phyloP scores from a whole-genome alignment of 176 grass and related monocot species.

The Tillandsia leiboldiana region DNA sequence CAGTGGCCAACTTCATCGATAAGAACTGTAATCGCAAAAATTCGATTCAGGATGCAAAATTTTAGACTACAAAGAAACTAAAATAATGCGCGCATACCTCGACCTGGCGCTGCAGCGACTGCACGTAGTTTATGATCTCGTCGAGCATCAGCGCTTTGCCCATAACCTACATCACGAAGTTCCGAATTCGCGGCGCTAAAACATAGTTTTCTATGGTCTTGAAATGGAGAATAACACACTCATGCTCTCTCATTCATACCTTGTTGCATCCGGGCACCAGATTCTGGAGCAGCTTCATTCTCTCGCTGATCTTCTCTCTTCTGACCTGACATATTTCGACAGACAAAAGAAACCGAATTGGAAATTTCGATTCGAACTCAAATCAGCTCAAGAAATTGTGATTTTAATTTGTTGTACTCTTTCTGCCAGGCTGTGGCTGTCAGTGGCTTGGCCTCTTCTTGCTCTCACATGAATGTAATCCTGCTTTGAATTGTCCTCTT shows the following conservation, averaged over 20 bases:
- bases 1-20: conserved; percentile 59
- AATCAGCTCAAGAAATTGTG: neutral
- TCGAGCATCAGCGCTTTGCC: conserved; percentile 77
- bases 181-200: neutral
- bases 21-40: conserved; percentile 32
- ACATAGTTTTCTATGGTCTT: neutral
- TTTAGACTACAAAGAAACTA: neutral
- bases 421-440: conserved; percentile 67
- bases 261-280: conserved; percentile 79
- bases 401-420: conserved; percentile 25
- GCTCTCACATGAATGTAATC: conserved; percentile 64
- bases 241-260: conserved; percentile 19
- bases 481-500: conserved; percentile 21
- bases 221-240: neutral
- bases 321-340: conserved; percentile 43
- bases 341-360: conserved; percentile 7
- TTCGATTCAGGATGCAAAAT: conserved; percentile 6
- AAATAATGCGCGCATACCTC: conserved; percentile 25
- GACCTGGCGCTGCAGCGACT: conserved; percentile 59
- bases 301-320: conserved; percentile 79
- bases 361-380: neutral
- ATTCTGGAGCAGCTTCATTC: conserved; percentile 82
- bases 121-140: conserved; percentile 79
- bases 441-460: conserved; percentile 60
- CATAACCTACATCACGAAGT: conserved; percentile 26